These are phyloP conservation scores for Ricinus communis DNA, from an alignment of 345 rosid species.

Conservation along the genomic window DNA sequence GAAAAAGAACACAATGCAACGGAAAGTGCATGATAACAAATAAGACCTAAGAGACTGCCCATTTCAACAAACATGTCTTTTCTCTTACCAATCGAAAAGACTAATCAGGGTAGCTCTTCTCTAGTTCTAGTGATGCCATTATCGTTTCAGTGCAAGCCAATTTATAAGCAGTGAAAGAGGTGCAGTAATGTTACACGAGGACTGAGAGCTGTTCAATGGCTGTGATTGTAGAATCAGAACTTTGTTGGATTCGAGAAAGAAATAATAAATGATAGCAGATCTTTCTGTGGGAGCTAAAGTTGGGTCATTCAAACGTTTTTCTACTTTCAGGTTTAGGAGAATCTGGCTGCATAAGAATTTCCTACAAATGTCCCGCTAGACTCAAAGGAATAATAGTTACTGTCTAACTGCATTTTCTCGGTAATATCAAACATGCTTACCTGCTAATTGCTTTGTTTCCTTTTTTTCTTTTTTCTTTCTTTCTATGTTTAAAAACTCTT, in stretches of 20 bases:
- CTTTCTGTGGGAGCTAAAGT: no score
- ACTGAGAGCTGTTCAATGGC: not conserved
- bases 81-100: not conserved
- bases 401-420: slow-evolving; percentile 4
- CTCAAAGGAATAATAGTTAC: not conserved
- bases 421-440: not conserved
- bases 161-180: slow-evolving; percentile 19
- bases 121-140: not conserved
- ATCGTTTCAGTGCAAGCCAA: not conserved
- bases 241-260: slow-evolving; percentile 20
- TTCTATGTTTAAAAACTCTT: no score
- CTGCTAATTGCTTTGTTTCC: no score
- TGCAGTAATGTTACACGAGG: slow-evolving; percentile 9
- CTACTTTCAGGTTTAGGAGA: slow-evolving; percentile 8
- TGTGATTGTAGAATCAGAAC: slow-evolving; percentile 5
- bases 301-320: slow-evolving; percentile 14
- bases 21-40: no score
- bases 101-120: no score
- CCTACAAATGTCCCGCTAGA: slow-evolving; percentile 12
- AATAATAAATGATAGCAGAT: no score
- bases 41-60: no score
- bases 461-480: no score
- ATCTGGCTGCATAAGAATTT: slow-evolving; percentile 10
- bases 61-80: no score
- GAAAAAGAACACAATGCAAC: no score